These are phyloP conservation scores for Ettlia oleoabundans DNA, from an alignment of 139 green algal species.

Conservation along the genomic window DNA sequence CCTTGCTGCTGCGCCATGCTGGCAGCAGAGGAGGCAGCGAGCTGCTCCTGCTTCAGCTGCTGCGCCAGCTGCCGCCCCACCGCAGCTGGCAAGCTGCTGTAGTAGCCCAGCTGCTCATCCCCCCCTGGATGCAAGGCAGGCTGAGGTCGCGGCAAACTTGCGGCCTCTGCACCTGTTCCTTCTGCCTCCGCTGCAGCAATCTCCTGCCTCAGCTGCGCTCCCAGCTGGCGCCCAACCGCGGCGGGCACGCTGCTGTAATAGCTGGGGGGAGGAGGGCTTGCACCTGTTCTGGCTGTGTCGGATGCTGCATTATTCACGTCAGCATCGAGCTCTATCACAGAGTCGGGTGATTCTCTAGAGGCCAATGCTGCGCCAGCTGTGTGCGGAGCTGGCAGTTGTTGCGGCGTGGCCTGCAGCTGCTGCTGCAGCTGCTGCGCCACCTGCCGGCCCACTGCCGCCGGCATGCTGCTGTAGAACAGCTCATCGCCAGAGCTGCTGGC, in stretches of 20 bases:
- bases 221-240: not conserved
- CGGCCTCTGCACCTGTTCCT: not conserved
- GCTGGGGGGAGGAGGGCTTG: not conserved
- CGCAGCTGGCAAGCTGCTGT: conserved; percentile 21
- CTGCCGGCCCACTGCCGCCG: conserved; percentile 9
- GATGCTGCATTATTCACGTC: too few relatives aligned
- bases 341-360: not conserved
- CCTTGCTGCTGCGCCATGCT: not conserved
- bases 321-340: too few relatives aligned
- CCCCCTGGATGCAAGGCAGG: not conserved
- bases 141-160: too few relatives aligned
- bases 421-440: conserved; percentile 16
- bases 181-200: not conserved
- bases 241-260: not conserved
- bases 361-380: not conserved
- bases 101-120: not conserved
- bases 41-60: conserved; percentile 4
- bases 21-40: too few relatives aligned
- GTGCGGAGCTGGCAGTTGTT: not conserved
- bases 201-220: not conserved
- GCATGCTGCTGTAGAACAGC: conserved; percentile 35
- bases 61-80: conserved; percentile 16
- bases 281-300: too few relatives aligned
- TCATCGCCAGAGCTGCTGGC: not conserved
- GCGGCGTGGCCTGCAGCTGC: not conserved